These are phyloP conservation scores for Chalaropsis thielavioides DNA, from an alignment of 2,329 filamentous ascomycete genomes.

Conservation along the genomic window DNA sequence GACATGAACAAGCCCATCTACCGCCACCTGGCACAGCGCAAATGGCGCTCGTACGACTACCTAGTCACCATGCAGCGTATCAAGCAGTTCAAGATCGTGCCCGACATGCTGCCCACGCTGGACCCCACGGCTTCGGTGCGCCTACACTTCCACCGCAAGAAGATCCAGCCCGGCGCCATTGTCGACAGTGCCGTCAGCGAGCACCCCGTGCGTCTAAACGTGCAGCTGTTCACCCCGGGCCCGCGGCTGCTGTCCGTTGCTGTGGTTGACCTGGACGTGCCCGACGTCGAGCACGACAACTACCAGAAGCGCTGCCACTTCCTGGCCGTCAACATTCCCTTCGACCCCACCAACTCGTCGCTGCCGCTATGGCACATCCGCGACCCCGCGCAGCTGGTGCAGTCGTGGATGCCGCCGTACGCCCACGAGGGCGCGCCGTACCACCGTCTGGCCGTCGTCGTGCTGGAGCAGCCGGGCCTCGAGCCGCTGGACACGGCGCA, in stretches of 20 bases:
- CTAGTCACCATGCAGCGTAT: conserved; percentile 74
- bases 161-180: conserved; percentile 61
- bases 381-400: conserved; percentile 49
- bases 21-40: conserved; percentile 68
- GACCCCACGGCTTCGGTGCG: conserved; percentile 67
- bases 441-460: conserved; percentile 71
- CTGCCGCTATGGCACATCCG: conserved; percentile 51
- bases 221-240: conserved; percentile 74
- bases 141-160: conserved; percentile 59
- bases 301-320: conserved; percentile 80
- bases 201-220: conserved; percentile 55
- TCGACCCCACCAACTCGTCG: conserved; percentile 39
- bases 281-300: conserved; percentile 55
- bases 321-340: conserved; percentile 53
- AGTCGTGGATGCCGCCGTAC: conserved; percentile 73
- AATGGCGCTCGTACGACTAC: conserved; percentile 76
- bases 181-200: conserved; percentile 64
- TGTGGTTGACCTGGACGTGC: conserved; percentile 83
- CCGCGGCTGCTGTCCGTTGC: conserved; percentile 71
- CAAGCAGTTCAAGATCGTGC: conserved; percentile 70
- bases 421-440: conserved; percentile 84
- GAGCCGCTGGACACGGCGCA: conserved; percentile 42
- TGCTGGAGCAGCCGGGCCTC: conserved; percentile 63
- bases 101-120: conserved; percentile 71
- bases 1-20: conserved; percentile 97